Conservation (phyloP, 2,329 filamentous ascomycete species). For the Daldinia sp. region DNA sequence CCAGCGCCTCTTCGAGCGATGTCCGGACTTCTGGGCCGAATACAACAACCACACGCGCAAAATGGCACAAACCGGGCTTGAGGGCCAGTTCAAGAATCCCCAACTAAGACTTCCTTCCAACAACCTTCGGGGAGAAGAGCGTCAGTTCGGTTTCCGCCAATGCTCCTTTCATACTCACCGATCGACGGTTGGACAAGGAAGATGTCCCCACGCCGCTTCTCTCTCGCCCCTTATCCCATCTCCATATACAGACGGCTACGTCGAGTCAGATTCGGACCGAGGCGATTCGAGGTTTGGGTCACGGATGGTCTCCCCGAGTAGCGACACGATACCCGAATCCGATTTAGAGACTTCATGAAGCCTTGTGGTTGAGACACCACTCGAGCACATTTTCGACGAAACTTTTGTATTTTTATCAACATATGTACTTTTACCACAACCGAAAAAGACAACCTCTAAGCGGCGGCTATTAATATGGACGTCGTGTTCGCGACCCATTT, state of each 20-base stretch:
- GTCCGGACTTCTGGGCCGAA: conserved; percentile 63
- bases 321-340: conserved; percentile 41
- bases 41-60: conserved; percentile 65
- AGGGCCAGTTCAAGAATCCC: conserved; percentile 70
- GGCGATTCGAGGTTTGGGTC: conserved; percentile 40
- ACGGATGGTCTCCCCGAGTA: conserved; percentile 41
- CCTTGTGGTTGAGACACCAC: neutral
- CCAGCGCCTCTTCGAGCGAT: conserved; percentile 57
- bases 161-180: conserved; percentile 72
- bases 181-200: conserved; percentile 64
- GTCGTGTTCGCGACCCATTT: neutral
- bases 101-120: conserved; percentile 70
- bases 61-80: conserved; percentile 63
- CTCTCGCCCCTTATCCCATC: conserved; percentile 42
- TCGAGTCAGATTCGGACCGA: conserved; percentile 49
- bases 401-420: neutral
- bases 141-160: conserved; percentile 70
- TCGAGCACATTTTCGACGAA: neutral
- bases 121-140: conserved; percentile 66
- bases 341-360: conserved; percentile 36
- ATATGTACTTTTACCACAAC: neutral
- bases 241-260: conserved; percentile 46
- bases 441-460: neutral
- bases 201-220: conserved; percentile 60
- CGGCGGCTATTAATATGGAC: neutral